Percentiles rank a stretch among this genome's conserved stretches.
Evolutionary conservation across 495 filamentous ascomycete species (phyloP).

Genomic region (Cercophora samala): DNA sequence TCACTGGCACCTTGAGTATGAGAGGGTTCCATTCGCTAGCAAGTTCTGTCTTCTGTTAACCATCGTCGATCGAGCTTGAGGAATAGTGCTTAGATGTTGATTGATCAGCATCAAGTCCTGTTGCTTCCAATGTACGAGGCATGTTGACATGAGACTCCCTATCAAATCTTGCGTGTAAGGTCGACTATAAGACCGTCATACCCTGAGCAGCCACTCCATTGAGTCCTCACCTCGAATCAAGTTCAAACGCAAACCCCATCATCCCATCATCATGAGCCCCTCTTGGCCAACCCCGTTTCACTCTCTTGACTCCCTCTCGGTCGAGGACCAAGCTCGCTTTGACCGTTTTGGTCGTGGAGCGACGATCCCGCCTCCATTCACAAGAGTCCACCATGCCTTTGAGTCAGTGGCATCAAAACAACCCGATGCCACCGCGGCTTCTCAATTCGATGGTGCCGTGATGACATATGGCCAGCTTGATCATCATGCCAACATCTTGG

Average conservation of each 20-base stretch:
- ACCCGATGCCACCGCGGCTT: slow-evolving; percentile 30
- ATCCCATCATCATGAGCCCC: neutral
- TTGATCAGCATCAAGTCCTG: neutral
- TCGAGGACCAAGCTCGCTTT: slow-evolving; percentile 27
- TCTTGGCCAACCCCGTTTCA: slow-evolving; percentile 17
- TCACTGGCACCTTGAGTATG: too few relatives aligned
- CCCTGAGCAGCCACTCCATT: too few relatives aligned
- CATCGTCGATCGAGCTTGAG: neutral
- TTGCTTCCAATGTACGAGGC: too few relatives aligned
- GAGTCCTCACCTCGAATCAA: too few relatives aligned
- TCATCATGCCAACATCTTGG: slow-evolving; percentile 32
- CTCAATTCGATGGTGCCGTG: slow-evolving; percentile 29
- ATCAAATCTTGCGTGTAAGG: too few relatives aligned
- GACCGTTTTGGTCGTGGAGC: slow-evolving; percentile 29
- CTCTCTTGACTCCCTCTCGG: slow-evolving; percentile 24
- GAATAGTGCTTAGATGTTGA: neutral
- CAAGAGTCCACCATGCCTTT: slow-evolving; percentile 33
- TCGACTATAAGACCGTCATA: too few relatives aligned
- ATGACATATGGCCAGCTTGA: slow-evolving; percentile 38
- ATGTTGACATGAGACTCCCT: too few relatives aligned
- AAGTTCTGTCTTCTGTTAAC: neutral
- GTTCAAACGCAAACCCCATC: neutral
- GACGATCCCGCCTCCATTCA: slow-evolving; percentile 23
- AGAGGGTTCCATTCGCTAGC: neutral
- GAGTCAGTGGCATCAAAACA: slow-evolving; percentile 27